A percentile compares a stretch with the other conserved stretches of the same genome.
phyloP scores from a whole-genome alignment of 768 basidiomycete genomes.

The Macrolepiota fuliginosa region DNA sequence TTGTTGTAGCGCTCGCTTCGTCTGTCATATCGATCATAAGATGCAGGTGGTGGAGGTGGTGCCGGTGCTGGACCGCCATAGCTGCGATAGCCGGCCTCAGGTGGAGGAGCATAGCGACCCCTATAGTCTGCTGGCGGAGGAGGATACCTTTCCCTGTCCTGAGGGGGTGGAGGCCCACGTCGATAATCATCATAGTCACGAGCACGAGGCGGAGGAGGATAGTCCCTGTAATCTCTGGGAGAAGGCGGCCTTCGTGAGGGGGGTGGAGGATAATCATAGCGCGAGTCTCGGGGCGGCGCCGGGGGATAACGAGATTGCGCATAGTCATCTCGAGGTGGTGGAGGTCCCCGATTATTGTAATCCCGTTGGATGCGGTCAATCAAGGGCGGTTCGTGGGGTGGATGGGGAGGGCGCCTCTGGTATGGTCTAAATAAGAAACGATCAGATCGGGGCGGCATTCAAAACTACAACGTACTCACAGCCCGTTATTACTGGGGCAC shows the following conservation, averaged over 20 bases:
- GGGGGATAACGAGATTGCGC: slow-evolving; percentile 36
- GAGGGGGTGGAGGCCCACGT: slow-evolving; percentile 37
- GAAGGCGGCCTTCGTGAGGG: slow-evolving; percentile 56
- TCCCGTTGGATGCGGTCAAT: slow-evolving; percentile 64
- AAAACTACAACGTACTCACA: slow-evolving; percentile 39
- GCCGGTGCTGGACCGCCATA: slow-evolving; percentile 41
- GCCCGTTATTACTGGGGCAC: slow-evolving; percentile 57
- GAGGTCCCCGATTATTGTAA: slow-evolving; percentile 40
- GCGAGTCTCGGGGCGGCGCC: slow-evolving; percentile 46
- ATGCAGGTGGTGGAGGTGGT: slow-evolving; percentile 42
- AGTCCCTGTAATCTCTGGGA: slow-evolving; percentile 68
- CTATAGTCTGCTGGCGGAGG: slow-evolving; percentile 54
- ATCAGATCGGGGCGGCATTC: neutral
- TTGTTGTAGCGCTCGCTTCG: slow-evolving; percentile 50
- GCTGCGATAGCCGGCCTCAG: slow-evolving; percentile 53
- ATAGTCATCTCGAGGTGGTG: slow-evolving; percentile 55
- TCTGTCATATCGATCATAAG: slow-evolving; percentile 65
- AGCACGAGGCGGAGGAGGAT: slow-evolving; percentile 45
- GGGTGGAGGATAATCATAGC: slow-evolving; percentile 55
- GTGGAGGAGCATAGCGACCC: slow-evolving; percentile 55
- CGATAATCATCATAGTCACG: slow-evolving; percentile 75
- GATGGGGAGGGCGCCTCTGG: slow-evolving; percentile 39
- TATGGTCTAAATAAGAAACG: slow-evolving; percentile 23
- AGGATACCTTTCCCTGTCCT: slow-evolving; percentile 50
- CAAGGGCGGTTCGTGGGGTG: slow-evolving; percentile 47